Percentiles rank a stretch among this genome's conserved stretches.
Evolutionary conservation across 2,329 filamentous ascomycete genomes (phyloP).

Genomic region (Hysterium pulicare): DNA sequence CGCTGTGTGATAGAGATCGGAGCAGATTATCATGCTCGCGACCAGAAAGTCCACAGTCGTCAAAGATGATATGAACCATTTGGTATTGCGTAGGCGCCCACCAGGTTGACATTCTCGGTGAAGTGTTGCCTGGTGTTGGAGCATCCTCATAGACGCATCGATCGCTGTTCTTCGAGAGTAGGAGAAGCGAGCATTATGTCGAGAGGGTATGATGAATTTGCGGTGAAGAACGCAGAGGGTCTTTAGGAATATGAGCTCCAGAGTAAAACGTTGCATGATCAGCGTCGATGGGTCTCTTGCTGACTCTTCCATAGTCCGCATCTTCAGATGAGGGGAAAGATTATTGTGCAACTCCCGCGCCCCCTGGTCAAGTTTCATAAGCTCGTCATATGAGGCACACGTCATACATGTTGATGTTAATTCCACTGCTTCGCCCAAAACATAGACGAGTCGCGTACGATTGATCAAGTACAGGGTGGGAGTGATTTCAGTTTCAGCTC

Average conservation of each 20-base stretch:
- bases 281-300: conserved; percentile 65
- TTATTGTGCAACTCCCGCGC: conserved; percentile 58
- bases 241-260: conserved; percentile 85
- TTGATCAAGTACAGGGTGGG: conserved; percentile 76
- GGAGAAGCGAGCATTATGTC: conserved; percentile 74
- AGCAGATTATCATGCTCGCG: conserved; percentile 76
- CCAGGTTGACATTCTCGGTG: conserved; percentile 69
- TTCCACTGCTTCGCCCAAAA: conserved; percentile 71
- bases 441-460: conserved; percentile 64
- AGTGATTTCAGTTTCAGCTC: conserved; percentile 67
- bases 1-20: conserved; percentile 74
- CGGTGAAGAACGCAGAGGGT: conserved; percentile 85
- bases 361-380: conserved; percentile 58
- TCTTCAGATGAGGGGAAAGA: conserved; percentile 74
- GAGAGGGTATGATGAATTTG: conserved; percentile 75
- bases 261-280: conserved; percentile 77
- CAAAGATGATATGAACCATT: conserved; percentile 75
- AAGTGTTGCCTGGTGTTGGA: conserved; percentile 73
- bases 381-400: conserved; percentile 60
- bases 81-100: conserved; percentile 68
- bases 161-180: conserved; percentile 82
- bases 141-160: conserved; percentile 77
- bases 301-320: conserved; percentile 70
- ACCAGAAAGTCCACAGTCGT: conserved; percentile 83
- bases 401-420: conserved; percentile 58